Base-by-base conservation (phyloP, 192 early-diverging fungal species). In the Chytriomyces sp. region DNA sequence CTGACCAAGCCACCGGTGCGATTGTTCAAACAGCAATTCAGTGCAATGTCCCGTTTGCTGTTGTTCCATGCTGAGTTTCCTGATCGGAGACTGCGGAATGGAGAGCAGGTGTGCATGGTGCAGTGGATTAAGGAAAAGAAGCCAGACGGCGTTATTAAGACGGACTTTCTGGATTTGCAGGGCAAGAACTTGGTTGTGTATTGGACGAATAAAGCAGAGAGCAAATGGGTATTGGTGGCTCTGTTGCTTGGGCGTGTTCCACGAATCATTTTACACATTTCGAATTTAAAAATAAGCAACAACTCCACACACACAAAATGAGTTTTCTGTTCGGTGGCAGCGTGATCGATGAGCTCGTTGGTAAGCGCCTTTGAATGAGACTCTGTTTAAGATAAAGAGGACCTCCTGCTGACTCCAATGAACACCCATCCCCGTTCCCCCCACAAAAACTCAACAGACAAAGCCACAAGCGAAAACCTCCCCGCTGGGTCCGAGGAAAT, bases 401-500 rank as follows among this genome's bases (percentile, higher is more conserved):
- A 26, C 4, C 46, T 1, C 18, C 13, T 26, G 7, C 9, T 16
- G 65, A n/a, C 47, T 23, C 9, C 7, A 16, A 0, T n/a, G 47
- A 11, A 11, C 11, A 8, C 26, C 66, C 7, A 35, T 9, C 7
- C 28, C 7, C 66, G 8, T 6, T 23, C 66, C n/a, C n/a, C 48
- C 20, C 69, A 16, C 50, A 44, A n/a, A 28, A 1, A 2, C 16
- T 47, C 53, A 26, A 16, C 45, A 73, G 72, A 73, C 5, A 73
- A 73, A 46, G 94, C 96, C 50, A 98, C 97, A 24, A 91, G 92
- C 6, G 98, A 99, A 80, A 92, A 93, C 77, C 80, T 97, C 7
- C 96, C 94, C 59, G 88, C 87, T 48, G 94, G 94, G 64, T 82
- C 90, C 78, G 95, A 94, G 62, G 93, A 99, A 86, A 85, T 97